phyloP scores from a whole-genome alignment of 108 stramenopile genomes.

The Cylindrotheca fusiformis region DNA sequence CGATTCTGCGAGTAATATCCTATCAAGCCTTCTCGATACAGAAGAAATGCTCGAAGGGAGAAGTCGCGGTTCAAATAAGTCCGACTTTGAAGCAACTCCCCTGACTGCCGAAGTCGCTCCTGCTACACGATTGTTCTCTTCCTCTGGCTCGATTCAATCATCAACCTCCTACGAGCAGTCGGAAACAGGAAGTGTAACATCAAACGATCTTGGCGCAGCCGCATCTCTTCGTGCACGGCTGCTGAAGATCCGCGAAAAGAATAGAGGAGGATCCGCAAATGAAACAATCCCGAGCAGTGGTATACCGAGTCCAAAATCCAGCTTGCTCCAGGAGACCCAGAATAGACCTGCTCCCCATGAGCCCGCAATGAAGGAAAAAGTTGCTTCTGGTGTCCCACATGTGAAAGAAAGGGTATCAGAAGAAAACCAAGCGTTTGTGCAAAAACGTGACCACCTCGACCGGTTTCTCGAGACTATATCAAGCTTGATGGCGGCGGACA shows the following conservation, averaged over 20 bases:
- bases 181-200: not conserved
- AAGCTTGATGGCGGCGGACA: slow-evolving; percentile 16
- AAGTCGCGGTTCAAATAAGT: not conserved
- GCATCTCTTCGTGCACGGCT: slow-evolving; percentile 56
- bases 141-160: not conserved
- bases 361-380: not conserved
- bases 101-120: too few species aligned
- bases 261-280: too few species aligned
- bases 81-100: not conserved
- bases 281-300: slow-evolving; percentile 1
- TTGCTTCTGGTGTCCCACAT: slow-evolving; percentile 11
- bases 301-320: not conserved
- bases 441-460: not conserved
- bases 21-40: not conserved
- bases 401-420: too few species aligned
- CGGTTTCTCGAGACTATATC: slow-evolving; percentile 20
- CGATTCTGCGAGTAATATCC: not conserved
- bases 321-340: not conserved
- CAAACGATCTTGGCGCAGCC: slow-evolving; percentile 37
- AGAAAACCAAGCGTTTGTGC: not conserved
- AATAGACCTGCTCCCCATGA: not conserved
- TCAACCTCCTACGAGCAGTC: not conserved
- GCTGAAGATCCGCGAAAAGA: slow-evolving; percentile 48
- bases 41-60: not conserved
- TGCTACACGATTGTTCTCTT: not conserved